Percentiles rank a stretch among this genome's conserved stretches.
Conservation (phyloP, 2,329 filamentous ascomycete species). For the Alternaria brassicicola region DNA sequence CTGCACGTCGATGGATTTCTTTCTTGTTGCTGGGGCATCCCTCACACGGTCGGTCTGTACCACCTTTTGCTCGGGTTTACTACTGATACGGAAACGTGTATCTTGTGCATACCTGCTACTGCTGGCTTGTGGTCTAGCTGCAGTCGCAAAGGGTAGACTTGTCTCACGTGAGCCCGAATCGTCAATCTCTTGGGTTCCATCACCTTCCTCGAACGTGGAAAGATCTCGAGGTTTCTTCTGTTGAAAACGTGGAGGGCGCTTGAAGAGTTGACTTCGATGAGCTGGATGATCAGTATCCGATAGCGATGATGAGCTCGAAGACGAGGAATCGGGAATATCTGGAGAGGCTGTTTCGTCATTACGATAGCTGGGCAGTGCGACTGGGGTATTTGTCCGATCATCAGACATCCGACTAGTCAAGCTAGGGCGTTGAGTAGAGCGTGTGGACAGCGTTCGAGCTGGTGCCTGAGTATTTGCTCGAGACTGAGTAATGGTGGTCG, state of each 20-base stretch:
- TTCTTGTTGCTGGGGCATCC: slow-evolving; percentile 9
- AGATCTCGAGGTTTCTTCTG: slow-evolving; percentile 39
- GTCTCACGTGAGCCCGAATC: slow-evolving; percentile 61
- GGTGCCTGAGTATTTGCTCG: slow-evolving; percentile 33
- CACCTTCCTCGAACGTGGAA: slow-evolving; percentile 32
- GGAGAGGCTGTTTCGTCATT: slow-evolving; percentile 29
- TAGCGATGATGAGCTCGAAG: slow-evolving; percentile 41
- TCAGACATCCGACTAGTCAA: slow-evolving; percentile 26
- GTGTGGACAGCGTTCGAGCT: slow-evolving; percentile 33
- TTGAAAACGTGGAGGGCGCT: slow-evolving; percentile 48
- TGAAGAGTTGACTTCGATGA: slow-evolving; percentile 54
- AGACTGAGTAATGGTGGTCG: slow-evolving; percentile 55
- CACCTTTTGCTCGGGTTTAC: slow-evolving; percentile 18
- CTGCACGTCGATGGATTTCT: slow-evolving; percentile 26
- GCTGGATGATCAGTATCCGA: slow-evolving; percentile 47
- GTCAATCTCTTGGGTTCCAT: slow-evolving; percentile 49
- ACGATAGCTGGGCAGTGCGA: slow-evolving; percentile 8
- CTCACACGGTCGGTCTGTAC: slow-evolving; percentile 9
- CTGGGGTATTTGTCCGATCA: slow-evolving; percentile 14
- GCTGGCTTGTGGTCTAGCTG: slow-evolving; percentile 11
- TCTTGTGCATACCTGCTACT: slow-evolving; percentile 18
- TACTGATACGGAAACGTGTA: slow-evolving; percentile 3
- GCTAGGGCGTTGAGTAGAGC: slow-evolving; percentile 32
- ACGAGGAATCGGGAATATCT: slow-evolving; percentile 32
- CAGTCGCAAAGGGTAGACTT: slow-evolving; percentile 53